phyloP scores from a whole-genome alignment of 345 rosid species.

The Eucalyptus dawsonii region DNA sequence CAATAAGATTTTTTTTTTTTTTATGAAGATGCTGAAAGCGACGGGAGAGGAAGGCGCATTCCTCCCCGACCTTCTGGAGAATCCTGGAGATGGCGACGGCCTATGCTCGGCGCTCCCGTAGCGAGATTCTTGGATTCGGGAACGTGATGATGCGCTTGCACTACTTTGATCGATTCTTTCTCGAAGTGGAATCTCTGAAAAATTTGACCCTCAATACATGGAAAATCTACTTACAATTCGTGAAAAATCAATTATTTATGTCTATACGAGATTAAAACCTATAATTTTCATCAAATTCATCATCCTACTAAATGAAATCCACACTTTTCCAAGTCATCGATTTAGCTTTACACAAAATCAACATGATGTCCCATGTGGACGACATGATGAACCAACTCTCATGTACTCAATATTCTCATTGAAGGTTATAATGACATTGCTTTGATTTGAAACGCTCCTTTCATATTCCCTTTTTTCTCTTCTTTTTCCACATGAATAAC shows the following conservation, averaged over 20 bases:
- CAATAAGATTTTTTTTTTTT: not conserved
- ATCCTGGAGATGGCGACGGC: not conserved
- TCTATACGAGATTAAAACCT: not conserved
- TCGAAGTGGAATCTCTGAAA: not conserved
- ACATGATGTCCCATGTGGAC: not conserved
- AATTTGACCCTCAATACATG: no score
- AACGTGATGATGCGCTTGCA: not conserved
- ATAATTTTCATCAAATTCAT: not conserved
- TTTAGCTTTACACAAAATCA: not conserved
- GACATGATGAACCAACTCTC: not conserved
- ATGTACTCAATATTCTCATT: not conserved
- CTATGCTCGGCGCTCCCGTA: accelerated
- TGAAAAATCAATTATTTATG: not conserved
- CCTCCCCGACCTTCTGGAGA: not conserved
- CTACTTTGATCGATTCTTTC: not conserved
- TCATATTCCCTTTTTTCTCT: not conserved
- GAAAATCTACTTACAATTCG: not conserved
- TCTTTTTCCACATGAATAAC: not conserved
- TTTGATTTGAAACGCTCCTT: not conserved
- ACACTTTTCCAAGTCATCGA: not conserved
- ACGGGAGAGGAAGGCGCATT: not conserved
- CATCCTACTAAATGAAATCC: accelerated
- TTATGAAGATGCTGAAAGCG: not conserved
- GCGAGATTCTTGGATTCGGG: not conserved
- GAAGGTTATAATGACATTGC: not conserved